phyloP scores from a whole-genome alignment of 1,139 yeast species.

The Zygoascus hellenicus region DNA sequence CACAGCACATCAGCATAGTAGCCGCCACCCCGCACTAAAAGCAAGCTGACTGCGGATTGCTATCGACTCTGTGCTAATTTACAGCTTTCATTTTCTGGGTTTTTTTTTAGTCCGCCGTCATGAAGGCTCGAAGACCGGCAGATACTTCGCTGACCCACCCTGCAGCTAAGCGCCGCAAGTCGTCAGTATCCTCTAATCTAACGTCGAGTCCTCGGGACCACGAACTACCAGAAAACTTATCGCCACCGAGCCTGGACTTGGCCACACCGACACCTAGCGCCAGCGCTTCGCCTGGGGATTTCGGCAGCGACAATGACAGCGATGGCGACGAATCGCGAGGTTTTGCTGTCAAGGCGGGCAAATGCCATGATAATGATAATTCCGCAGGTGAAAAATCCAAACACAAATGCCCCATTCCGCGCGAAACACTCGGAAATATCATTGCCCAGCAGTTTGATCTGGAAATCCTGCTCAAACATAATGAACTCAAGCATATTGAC shows the following conservation, averaged over 20 bases:
- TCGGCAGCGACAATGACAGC: not conserved
- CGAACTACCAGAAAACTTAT: not conserved
- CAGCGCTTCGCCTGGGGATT: constrained; percentile 11
- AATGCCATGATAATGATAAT: too few species aligned
- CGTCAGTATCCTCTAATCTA: not conserved
- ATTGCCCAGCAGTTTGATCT: constrained; percentile 50
- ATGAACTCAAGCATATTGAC: constrained; percentile 54
- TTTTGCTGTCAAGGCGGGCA: not conserved
- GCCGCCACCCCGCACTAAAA: too few species aligned
- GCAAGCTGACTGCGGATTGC: too few species aligned
- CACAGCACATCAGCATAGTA: too few species aligned
- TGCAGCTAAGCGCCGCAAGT: not conserved
- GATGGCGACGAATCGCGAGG: constrained; percentile 1
- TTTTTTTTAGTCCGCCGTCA: too few species aligned
- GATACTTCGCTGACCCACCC: too few species aligned
- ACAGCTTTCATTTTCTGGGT: too few species aligned
- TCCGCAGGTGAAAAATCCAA: too few species aligned
- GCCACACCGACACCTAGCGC: constrained; percentile 15
- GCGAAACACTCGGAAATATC: constrained; percentile 20
- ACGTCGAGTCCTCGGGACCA: not conserved
- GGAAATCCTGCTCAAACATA: constrained; percentile 65
- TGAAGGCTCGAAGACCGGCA: too few species aligned
- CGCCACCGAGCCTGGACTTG: constrained; percentile 10
- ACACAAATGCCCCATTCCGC: too few species aligned
- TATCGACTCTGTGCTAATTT: too few species aligned